A percentile compares a stretch with the other conserved stretches of the same genome.
Conservation (phyloP, 116 monocot genomes). For the Iris pallida region DNA sequence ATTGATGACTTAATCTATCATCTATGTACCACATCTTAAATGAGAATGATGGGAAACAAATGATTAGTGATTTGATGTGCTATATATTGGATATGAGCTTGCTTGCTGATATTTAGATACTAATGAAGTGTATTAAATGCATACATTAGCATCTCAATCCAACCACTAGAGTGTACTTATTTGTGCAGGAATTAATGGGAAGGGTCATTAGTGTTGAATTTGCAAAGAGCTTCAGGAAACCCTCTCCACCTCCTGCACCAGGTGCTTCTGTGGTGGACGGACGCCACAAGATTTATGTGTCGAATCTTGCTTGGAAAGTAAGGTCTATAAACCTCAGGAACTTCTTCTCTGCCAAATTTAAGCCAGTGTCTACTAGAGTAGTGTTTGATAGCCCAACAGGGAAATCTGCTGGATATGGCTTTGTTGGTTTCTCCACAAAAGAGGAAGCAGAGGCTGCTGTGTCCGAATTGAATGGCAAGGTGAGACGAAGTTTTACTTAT, state of each 20-base stretch:
- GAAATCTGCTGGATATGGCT: conserved; percentile 82
- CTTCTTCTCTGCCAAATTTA: conserved; percentile 60
- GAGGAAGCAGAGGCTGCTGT: conserved; percentile 81
- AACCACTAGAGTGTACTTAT: neutral
- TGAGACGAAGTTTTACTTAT: conserved; percentile 16
- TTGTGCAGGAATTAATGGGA: conserved; percentile 29
- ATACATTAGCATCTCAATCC: neutral
- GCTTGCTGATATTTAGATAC: neutral
- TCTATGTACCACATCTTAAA: neutral
- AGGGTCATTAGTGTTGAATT: conserved; percentile 43
- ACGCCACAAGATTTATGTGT: conserved; percentile 59
- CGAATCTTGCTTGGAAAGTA: conserved; percentile 88
- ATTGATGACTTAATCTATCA: neutral
- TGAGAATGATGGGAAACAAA: neutral
- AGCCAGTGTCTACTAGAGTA: conserved; percentile 57
- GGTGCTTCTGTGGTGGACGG: conserved; percentile 16
- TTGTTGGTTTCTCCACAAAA: conserved; percentile 72
- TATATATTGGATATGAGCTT: neutral
- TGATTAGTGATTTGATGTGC: neutral
- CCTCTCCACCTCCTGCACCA: conserved; percentile 19
- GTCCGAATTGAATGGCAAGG: conserved; percentile 82
- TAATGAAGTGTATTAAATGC: neutral
- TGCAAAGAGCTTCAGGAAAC: conserved; percentile 40
- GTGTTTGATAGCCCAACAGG: conserved; percentile 68
- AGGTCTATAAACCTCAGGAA: conserved; percentile 65